These are phyloP conservation scores for Dactylonectria macrodidyma DNA, from an alignment of 2,329 filamentous ascomycete genomes.

Conservation along the genomic window DNA sequence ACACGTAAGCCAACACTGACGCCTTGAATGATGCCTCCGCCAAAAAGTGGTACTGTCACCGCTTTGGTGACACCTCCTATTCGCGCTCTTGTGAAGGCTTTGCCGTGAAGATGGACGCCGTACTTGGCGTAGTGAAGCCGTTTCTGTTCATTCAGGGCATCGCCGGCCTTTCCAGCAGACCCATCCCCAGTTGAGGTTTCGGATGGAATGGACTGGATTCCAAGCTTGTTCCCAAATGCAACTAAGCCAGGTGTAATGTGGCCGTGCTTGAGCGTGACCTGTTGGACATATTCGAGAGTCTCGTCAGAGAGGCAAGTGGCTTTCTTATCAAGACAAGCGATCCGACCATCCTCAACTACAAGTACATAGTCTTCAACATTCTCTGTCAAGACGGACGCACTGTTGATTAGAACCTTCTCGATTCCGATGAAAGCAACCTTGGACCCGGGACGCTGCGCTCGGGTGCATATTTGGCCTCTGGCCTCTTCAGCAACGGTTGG, in stretches of 20 bases:
- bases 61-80: background rate
- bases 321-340: conserved; percentile 3
- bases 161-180: background rate
- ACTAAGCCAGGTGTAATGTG: conserved; percentile 9
- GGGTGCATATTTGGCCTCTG: background rate
- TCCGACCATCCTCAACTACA: conserved; percentile 4
- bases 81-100: background rate
- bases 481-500: background rate
- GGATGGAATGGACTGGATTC: background rate
- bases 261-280: background rate
- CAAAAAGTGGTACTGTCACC: background rate
- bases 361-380: background rate
- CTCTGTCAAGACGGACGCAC: background rate
- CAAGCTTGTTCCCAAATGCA: conserved; percentile 9
- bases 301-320: background rate
- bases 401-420: background rate
- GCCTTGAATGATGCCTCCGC: background rate
- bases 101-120: conserved; percentile 1
- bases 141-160: conserved; percentile 9
- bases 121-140: conserved; percentile 15
- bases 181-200: conserved; percentile 18
- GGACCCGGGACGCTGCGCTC: background rate
- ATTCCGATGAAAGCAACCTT: conserved; percentile 3
- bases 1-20: background rate
- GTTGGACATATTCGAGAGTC: background rate